phyloP scores from a whole-genome alignment of 306 rosid genomes.

The Cercis canadensis region DNA sequence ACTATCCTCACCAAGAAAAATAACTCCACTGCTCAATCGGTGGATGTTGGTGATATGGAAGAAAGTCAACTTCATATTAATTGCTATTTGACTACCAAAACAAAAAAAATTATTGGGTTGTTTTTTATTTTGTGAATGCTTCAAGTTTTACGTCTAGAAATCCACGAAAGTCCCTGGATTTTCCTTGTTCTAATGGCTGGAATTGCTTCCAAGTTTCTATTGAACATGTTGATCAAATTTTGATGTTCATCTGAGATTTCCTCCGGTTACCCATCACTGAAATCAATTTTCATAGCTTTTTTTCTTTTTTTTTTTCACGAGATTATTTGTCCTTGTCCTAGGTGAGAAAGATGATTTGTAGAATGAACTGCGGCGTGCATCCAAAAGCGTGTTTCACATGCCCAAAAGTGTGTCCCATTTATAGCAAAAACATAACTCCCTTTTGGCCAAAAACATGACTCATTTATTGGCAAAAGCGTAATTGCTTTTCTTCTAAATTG shows the following conservation, averaged over 20 bases:
- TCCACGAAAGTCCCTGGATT: neutral
- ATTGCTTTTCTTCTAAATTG: too few species aligned
- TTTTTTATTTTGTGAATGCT: neutral
- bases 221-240: neutral
- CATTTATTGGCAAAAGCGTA: too few species aligned
- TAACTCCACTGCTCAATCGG: neutral
- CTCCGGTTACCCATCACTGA: slow-evolving; percentile 1
- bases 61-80: neutral
- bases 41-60: neutral
- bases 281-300: neutral
- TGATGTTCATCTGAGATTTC: slow-evolving; percentile 2
- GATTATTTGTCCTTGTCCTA: neutral
- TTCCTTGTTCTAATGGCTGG: neutral
- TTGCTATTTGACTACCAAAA: neutral
- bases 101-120: neutral
- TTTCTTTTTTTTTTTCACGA: neutral
- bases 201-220: neutral
- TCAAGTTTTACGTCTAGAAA: neutral
- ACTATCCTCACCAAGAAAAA: neutral
- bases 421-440: too few species aligned
- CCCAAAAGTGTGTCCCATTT: too few species aligned
- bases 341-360: too few species aligned
- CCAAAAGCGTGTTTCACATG: too few species aligned
- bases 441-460: too few species aligned
- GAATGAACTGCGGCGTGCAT: too few species aligned